These are phyloP conservation scores for Panicum miliaceum DNA, from an alignment of 176 grass and related monocot genomes.

Conservation along the genomic window DNA sequence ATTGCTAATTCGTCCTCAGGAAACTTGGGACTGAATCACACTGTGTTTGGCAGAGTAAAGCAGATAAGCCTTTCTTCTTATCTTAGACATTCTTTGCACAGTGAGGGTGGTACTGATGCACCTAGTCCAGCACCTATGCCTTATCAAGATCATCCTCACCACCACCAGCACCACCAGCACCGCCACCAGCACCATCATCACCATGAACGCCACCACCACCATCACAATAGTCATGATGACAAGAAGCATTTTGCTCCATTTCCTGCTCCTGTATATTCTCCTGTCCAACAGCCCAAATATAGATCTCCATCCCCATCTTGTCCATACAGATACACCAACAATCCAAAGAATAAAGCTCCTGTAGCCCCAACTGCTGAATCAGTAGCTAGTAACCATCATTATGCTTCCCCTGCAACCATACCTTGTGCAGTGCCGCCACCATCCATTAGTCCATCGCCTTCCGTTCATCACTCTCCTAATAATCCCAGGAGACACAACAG, in stretches of 20 bases:
- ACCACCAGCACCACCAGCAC: neutral
- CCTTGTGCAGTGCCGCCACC: slow-evolving; percentile 36
- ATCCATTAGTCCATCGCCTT: slow-evolving; percentile 40
- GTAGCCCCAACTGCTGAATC: slow-evolving; percentile 36
- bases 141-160: slow-evolving; percentile 43
- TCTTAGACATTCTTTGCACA: slow-evolving; percentile 75
- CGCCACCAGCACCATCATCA: neutral
- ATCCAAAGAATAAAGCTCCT: slow-evolving; percentile 50
- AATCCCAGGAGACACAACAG: slow-evolving; percentile 18
- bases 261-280: slow-evolving; percentile 50
- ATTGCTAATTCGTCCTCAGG: slow-evolving; percentile 81
- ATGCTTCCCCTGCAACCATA: slow-evolving; percentile 47
- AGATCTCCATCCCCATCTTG: slow-evolving; percentile 46
- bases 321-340: slow-evolving; percentile 40
- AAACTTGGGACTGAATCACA: slow-evolving; percentile 85
- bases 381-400: slow-evolving; percentile 48
- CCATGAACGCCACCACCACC: slow-evolving; percentile 18
- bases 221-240: slow-evolving; percentile 28
- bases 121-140: slow-evolving; percentile 65
- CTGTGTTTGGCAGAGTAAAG: slow-evolving; percentile 87
- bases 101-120: slow-evolving; percentile 41
- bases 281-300: slow-evolving; percentile 46
- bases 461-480: slow-evolving; percentile 29
- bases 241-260: slow-evolving; percentile 50
- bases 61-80: slow-evolving; percentile 81